Conservation (phyloP, 768 basidiomycete species). For the Boletus reticuloceps region DNA sequence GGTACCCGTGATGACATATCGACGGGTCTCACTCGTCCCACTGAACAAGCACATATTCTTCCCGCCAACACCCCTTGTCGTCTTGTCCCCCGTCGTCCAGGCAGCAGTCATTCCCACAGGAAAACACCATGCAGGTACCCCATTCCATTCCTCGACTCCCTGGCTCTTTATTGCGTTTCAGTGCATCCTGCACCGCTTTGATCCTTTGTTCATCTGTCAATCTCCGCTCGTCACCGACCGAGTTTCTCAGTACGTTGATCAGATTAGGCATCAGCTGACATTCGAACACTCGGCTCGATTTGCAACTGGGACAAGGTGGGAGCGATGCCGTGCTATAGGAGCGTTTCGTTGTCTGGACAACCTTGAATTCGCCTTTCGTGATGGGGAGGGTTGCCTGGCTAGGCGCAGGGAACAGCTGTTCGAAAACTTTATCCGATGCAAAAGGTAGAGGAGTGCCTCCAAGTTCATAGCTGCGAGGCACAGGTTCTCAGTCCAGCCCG, state of each 20-base stretch:
- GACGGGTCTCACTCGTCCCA: conserved; percentile 55
- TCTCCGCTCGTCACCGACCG: conserved; percentile 28
- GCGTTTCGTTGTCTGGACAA: conserved; percentile 42
- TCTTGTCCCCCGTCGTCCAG: conserved; percentile 40
- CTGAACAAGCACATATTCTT: conserved; percentile 74
- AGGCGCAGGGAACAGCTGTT: conserved; percentile 68
- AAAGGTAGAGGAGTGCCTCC: conserved; percentile 83
- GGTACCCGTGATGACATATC: too few relatives aligned
- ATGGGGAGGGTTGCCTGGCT: conserved; percentile 45
- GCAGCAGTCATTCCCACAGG: conserved; percentile 81
- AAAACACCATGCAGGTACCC: conserved; percentile 90
- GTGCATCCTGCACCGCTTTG: conserved; percentile 52
- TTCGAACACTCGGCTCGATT: conserved; percentile 74
- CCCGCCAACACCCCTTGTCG: conserved; percentile 54
- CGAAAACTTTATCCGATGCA: conserved; percentile 71
- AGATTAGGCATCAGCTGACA: conserved; percentile 94
- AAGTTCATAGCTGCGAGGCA: conserved; percentile 73
- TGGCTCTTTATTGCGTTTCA: conserved; percentile 46
- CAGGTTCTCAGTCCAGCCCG: background rate
- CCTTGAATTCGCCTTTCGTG: conserved; percentile 60
- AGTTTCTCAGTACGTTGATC: conserved; percentile 66
- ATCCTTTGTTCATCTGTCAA: conserved; percentile 68
- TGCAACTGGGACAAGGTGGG: conserved; percentile 67
- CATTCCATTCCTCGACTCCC: conserved; percentile 82
- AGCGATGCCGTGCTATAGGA: conserved; percentile 55